Evolutionary conservation across 495 filamentous ascomycete species (phyloP).

Genomic region (Cladorrhinum samala): DNA sequence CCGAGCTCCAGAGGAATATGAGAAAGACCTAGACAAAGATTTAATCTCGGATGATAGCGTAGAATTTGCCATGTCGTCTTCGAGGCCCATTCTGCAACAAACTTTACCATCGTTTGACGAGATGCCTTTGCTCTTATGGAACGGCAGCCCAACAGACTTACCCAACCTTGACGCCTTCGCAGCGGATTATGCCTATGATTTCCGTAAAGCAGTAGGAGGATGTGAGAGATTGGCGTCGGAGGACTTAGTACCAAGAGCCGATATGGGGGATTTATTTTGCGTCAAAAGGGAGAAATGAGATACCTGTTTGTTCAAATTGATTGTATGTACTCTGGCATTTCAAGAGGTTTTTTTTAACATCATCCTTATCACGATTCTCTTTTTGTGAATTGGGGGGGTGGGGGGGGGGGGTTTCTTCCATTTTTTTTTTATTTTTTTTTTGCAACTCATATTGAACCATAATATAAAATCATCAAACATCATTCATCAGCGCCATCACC

Average conservation of each 20-base stretch:
- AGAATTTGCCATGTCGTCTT: conserved; percentile 22
- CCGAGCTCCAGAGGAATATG: conserved; percentile 63
- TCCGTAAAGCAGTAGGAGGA: conserved; percentile 34
- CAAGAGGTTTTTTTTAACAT: too few relatives aligned
- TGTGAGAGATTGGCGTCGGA: conserved; percentile 26
- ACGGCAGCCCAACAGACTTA: conserved; percentile 27
- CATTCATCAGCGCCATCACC: conserved; percentile 18
- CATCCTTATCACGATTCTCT: too few relatives aligned
- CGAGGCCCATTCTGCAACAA: conserved; percentile 33
- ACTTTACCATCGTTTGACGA: conserved; percentile 30
- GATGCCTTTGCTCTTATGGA: conserved; percentile 38
- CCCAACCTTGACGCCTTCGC: conserved; percentile 31
- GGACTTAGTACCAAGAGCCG: conserved; percentile 15
- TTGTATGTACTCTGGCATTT: too few relatives aligned
- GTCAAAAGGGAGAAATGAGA: conserved; percentile 10
- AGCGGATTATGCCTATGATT: conserved; percentile 35
- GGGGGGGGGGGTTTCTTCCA: too few relatives aligned
- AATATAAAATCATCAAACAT: background rate
- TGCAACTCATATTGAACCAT: too few relatives aligned
- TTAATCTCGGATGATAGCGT: background rate
- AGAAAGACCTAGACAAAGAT: conserved; percentile 21
- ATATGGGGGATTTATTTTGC: conserved; percentile 25
- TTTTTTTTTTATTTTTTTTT: background rate
- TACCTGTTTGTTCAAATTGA: too few relatives aligned
- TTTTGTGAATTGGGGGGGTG: too few relatives aligned